These are phyloP conservation scores for Astrephomene gubernaculifera DNA, from an alignment of 139 green algal species.

Conservation along the genomic window DNA sequence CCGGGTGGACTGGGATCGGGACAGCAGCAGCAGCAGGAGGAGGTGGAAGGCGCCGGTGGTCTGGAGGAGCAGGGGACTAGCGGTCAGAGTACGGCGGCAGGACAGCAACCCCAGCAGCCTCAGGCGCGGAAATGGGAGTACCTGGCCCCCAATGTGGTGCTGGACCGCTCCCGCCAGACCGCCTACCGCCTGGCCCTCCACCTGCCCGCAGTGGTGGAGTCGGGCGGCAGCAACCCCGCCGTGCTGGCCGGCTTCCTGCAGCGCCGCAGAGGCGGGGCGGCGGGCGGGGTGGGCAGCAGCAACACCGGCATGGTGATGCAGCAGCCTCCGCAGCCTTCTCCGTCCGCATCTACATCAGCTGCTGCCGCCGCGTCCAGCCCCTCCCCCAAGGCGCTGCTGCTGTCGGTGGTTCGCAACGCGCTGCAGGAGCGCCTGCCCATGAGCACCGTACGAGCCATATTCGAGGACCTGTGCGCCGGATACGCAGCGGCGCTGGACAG, in stretches of 20 bases:
- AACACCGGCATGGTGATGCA: too few species aligned
- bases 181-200: constrained; percentile 47
- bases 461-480: constrained; percentile 44
- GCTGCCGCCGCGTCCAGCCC: too few species aligned
- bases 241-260: constrained; percentile 54
- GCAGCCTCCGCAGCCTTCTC: not conserved
- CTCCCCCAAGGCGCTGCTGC: constrained; percentile 46
- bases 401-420: constrained; percentile 35
- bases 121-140: constrained; percentile 26
- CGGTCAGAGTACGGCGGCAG: not conserved
- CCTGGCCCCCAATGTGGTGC: constrained; percentile 29
- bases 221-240: constrained; percentile 37
- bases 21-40: too few species aligned
- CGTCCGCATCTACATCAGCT: too few species aligned
- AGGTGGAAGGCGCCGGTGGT: not conserved
- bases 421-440: constrained; percentile 54
- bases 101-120: not conserved
- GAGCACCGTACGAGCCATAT: constrained; percentile 38
- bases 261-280: constrained; percentile 30
- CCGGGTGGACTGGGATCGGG: too few species aligned
- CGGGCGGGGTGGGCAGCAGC: not conserved
- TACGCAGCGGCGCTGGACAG: constrained; percentile 32
- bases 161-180: constrained; percentile 22
- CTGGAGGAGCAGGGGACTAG: not conserved
- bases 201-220: constrained; percentile 39